Evolutionary conservation across 2,329 filamentous ascomycete genomes (phyloP), one percentile per base, ranked within the genome.

Genomic region (Sordariomycetes sp.): DNA sequence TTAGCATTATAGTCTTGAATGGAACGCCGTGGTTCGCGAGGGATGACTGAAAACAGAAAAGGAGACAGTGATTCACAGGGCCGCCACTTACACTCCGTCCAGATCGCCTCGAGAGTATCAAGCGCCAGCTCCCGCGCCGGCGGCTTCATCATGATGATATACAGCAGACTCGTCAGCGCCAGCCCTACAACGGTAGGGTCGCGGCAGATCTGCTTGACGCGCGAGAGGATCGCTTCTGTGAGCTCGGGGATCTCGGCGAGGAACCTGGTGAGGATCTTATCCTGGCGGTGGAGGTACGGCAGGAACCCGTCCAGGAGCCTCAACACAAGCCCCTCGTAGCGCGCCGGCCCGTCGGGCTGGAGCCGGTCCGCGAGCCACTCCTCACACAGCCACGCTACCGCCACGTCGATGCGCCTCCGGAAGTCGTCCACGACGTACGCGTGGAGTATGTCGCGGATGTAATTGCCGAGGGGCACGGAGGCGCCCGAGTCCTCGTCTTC

Each of bases 321-420:
- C 60, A 91, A 71, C 2, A 84, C 83, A 80, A 88, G 95, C 65
- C 82, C 82, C 59, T 90, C 84, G 69, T 96, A 96, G 68, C 94
- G 81, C 36, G 42, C 35, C 15, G 39, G 56, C 69, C n/a, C 66
- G 57, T 69, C 74, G 58, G 66, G 73, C 60, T 68, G 72, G 61
- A 74, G 71, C 68, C 70, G 84, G 68, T 97, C 92, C 64, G 91
- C 95, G 70, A 96, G 97, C 92, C 94, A 99, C 71, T 99, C 94
- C 69, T 99, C 94, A 64, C 87, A 95, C 17, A 99, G 78, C 94
- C 94, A 99, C 8, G 86, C 85, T 55, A 97, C 90, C 1, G 90
- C 92, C 24, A 94, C 81, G 63, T 95, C 91, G 61, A 97, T 91
- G 51, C 94, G 85, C 61, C 81, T 85, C 57, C 92, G 84, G 72